Conservation (phyloP, 2,329 filamentous ascomycete species). For the Tolypocladium cylindrosporum region DNA sequence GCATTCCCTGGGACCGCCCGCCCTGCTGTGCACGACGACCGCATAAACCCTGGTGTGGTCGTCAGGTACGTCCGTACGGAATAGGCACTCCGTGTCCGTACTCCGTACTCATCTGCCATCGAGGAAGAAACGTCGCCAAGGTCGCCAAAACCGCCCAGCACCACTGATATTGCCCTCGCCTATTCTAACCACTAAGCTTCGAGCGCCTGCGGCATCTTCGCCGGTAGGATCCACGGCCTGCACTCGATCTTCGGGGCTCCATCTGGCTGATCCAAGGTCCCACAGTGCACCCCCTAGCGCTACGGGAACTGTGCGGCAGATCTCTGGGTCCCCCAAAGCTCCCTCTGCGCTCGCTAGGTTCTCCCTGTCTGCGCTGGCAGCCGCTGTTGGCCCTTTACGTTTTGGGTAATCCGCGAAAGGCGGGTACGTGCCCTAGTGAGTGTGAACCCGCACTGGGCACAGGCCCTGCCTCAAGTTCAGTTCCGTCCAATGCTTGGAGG, state of each 20-base stretch:
- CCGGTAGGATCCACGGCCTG: not conserved
- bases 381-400: not conserved
- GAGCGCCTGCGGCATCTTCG: not conserved
- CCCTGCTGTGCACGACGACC: not conserved
- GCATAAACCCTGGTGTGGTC: too few relatives aligned
- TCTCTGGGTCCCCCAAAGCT: not conserved
- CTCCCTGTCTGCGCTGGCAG: not conserved
- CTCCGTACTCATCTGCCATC: not conserved
- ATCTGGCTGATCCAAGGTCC: not conserved
- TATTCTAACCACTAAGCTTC: not conserved
- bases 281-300: not conserved
- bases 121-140: not conserved
- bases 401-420: not conserved
- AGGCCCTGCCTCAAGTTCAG: too few relatives aligned
- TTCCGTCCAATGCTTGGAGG: not conserved
- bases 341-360: not conserved
- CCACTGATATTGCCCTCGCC: not conserved
- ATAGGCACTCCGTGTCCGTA: too few relatives aligned
- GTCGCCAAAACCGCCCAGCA: not conserved
- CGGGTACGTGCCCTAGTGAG: not conserved
- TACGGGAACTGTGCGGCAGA: conserved; percentile 6
- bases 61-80: too few relatives aligned
- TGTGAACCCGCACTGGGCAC: not conserved
- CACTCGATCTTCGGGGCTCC: not conserved
- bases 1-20: not conserved